Evolutionary conservation across 441 rosid genomes (phyloP).

Genomic region (Erysimum cheiri): DNA sequence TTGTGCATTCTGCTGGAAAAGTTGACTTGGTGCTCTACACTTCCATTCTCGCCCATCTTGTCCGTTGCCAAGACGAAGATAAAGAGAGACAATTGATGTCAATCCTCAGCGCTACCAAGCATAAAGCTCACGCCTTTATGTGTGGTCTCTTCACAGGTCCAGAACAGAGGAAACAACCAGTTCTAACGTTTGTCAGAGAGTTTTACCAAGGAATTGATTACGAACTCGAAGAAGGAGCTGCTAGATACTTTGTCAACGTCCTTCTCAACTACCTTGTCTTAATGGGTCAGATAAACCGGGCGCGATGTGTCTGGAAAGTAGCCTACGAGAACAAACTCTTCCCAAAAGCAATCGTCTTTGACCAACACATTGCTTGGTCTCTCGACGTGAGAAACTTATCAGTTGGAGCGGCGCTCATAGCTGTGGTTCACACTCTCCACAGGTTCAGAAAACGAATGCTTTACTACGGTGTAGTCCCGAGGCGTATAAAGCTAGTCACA

Average conservation of each 20-base stretch:
- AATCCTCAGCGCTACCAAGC: slow-evolving; percentile 81
- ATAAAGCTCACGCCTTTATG: slow-evolving; percentile 88
- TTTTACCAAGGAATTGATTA: slow-evolving; percentile 91
- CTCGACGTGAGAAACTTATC: slow-evolving; percentile 93
- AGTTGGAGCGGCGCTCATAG: slow-evolving; percentile 95
- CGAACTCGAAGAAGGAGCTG: slow-evolving; percentile 94
- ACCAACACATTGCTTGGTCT: slow-evolving; percentile 99
- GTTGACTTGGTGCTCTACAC: slow-evolving; percentile 96
- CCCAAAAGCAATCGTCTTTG: slow-evolving; percentile 95
- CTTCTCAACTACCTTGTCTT: slow-evolving; percentile 94
- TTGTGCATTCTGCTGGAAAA: slow-evolving; percentile 78
- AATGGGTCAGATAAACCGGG: slow-evolving; percentile 97
- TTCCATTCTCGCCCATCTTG: slow-evolving; percentile 91
- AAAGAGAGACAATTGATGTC: slow-evolving; percentile 90
- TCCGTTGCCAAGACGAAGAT: slow-evolving; percentile 87
- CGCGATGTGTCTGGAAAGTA: slow-evolving; percentile 98
- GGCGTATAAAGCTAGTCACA: slow-evolving; percentile 94
- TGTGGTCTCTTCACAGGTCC: slow-evolving; percentile 96
- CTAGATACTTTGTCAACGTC: slow-evolving; percentile 90
- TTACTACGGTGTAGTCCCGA: slow-evolving; percentile 89
- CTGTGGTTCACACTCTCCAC: slow-evolving; percentile 95
- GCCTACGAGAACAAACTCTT: slow-evolving; percentile 97
- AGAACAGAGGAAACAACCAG: slow-evolving; percentile 92
- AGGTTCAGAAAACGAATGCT: slow-evolving; percentile 95
- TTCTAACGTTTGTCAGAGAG: slow-evolving; percentile 81